Conservation (phyloP, 495 filamentous ascomycete species). For the Cercophora newfieldiana region DNA sequence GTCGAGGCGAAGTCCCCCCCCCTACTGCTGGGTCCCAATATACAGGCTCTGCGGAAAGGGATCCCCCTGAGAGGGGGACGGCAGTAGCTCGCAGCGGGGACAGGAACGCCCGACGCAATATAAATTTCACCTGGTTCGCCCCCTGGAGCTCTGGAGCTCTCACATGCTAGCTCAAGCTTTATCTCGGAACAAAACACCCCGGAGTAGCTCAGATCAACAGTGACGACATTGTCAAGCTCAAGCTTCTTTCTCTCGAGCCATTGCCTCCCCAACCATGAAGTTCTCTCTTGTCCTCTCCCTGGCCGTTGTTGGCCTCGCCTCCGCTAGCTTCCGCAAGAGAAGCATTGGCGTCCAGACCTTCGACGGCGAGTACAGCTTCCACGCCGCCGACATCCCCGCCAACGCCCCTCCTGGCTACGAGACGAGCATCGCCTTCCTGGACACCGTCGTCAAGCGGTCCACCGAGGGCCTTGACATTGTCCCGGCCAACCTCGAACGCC, state of each 20-base stretch:
- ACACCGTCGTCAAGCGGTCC: slow-evolving; percentile 22
- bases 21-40: slow-evolving; percentile 19
- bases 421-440: slow-evolving; percentile 22
- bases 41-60: slow-evolving; percentile 19
- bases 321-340: slow-evolving; percentile 25
- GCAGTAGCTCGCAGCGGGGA: background rate
- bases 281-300: slow-evolving; percentile 31
- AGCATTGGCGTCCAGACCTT: slow-evolving; percentile 18
- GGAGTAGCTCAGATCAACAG: background rate
- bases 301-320: slow-evolving; percentile 29
- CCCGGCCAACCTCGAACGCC: slow-evolving; percentile 22
- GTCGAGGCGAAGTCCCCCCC: slow-evolving; percentile 1
- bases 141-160: background rate
- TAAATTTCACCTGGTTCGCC: background rate
- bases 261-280: slow-evolving; percentile 35
- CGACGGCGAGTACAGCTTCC: slow-evolving; percentile 14
- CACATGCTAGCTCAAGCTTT: slow-evolving; percentile 8
- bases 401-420: slow-evolving; percentile 28
- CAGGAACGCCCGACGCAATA: background rate
- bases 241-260: background rate
- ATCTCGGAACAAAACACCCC: background rate
- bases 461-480: slow-evolving; percentile 29
- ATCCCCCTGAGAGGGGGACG: slow-evolving; percentile 6
- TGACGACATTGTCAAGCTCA: background rate
- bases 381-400: slow-evolving; percentile 18